These are phyloP conservation scores for Pleurostoma richardsiae DNA, from an alignment of 2,329 filamentous ascomycete species.

Conservation along the genomic window DNA sequence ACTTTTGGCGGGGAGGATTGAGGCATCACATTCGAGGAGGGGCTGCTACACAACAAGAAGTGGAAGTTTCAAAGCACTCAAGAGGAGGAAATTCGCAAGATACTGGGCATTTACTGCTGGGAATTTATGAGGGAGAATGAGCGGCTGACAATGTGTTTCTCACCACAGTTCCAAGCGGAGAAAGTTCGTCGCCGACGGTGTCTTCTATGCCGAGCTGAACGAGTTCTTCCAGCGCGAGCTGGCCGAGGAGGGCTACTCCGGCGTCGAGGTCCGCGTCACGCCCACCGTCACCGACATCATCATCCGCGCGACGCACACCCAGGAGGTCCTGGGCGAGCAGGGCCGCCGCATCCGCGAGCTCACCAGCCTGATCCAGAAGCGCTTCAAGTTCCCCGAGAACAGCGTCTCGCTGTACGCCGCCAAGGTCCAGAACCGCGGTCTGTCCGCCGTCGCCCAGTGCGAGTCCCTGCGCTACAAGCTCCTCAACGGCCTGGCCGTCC, in stretches of 20 bases:
- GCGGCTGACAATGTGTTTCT: conserved; percentile 8
- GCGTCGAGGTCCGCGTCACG: conserved; percentile 99
- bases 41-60: background rate
- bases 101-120: background rate
- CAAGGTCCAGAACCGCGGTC: conserved; percentile 99
- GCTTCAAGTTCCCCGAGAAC: conserved; percentile 99
- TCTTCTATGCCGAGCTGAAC: conserved; percentile 99
- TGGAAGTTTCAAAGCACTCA: background rate
- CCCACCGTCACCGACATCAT: conserved; percentile 99
- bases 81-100: background rate
- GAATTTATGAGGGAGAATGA: background rate
- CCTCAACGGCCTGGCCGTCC: conserved; percentile 97
- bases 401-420: conserved; percentile 99
- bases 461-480: conserved; percentile 99
- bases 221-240: conserved; percentile 99
- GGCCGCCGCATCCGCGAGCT: conserved; percentile 99
- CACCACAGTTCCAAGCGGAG: conserved; percentile 74
- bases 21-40: background rate
- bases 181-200: conserved; percentile 96
- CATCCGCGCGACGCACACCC: conserved; percentile 99
- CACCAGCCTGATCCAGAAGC: conserved; percentile 99
- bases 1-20: background rate
- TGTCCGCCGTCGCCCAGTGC: conserved; percentile 99
- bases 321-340: conserved; percentile 99
- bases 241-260: conserved; percentile 99